Evolutionary conservation across 2,329 filamentous ascomycete species (phyloP).

Genomic region (Bisporella sp.): DNA sequence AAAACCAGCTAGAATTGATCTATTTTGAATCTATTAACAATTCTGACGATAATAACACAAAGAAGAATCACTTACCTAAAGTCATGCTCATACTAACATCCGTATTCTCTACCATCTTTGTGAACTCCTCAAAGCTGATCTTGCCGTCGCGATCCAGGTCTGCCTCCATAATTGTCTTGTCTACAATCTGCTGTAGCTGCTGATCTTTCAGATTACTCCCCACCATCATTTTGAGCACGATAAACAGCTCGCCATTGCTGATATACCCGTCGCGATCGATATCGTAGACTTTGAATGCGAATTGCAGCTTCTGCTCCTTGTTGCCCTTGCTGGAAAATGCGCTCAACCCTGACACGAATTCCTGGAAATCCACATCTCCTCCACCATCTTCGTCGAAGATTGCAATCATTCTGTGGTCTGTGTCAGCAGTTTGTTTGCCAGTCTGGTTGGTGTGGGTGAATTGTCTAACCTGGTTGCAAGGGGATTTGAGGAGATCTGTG

Average conservation of each 20-base stretch:
- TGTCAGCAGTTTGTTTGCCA: background rate
- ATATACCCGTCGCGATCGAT: conserved; percentile 98
- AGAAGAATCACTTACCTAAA: conserved; percentile 48
- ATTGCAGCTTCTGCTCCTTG: conserved; percentile 96
- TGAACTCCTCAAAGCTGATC: conserved; percentile 99
- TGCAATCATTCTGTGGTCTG: conserved; percentile 76
- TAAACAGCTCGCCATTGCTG: conserved; percentile 97
- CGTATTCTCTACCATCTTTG: conserved; percentile 96
- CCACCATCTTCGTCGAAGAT: conserved; percentile 99
- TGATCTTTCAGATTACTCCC: conserved; percentile 98
- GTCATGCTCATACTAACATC: conserved; percentile 72
- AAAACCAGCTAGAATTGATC: conserved; percentile 21
- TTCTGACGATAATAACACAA: background rate
- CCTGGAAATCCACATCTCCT: conserved; percentile 96
- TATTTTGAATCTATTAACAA: conserved; percentile 8
- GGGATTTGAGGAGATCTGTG: conserved; percentile 96
- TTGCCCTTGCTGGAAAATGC: conserved; percentile 98
- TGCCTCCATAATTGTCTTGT: conserved; percentile 99
- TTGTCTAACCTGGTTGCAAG: conserved; percentile 72
- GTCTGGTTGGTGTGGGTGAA: background rate
- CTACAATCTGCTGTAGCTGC: conserved; percentile 97
- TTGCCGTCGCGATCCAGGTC: conserved; percentile 93
- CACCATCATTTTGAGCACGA: conserved; percentile 99
- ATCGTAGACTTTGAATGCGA: conserved; percentile 99
- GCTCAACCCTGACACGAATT: conserved; percentile 91